Conservation (phyloP, 164 flowering plant species). For the Hamamelis virginiana region DNA sequence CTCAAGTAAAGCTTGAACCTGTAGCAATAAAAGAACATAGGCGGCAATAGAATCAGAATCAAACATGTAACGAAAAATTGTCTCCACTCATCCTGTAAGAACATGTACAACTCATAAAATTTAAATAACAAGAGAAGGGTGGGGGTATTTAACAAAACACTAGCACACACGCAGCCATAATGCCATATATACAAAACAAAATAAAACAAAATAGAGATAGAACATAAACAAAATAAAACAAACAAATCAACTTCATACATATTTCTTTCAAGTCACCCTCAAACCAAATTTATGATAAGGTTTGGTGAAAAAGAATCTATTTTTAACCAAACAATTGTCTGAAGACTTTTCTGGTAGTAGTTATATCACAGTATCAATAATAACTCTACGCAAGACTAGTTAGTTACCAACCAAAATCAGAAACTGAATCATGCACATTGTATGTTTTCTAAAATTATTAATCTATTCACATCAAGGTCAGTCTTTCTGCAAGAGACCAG, state of each 20-base stretch:
- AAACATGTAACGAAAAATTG: neutral
- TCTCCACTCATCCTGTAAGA: neutral
- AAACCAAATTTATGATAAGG: neutral
- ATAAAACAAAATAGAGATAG: neutral
- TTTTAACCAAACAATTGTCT: neutral
- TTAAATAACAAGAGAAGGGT: neutral
- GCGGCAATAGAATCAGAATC: neutral
- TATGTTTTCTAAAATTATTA: neutral
- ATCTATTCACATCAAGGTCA: neutral
- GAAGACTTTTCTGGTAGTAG: neutral
- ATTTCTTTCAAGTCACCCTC: neutral
- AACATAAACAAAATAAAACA: constrained; percentile 1
- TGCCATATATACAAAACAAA: too few species aligned
- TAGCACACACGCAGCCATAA: too few species aligned
- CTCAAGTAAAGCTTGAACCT: constrained; percentile 88
- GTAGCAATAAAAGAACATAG: constrained; percentile 14
- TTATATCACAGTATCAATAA: neutral
- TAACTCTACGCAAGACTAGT: neutral
- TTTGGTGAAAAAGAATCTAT: neutral
- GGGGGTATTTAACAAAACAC: neutral
- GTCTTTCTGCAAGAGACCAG: neutral
- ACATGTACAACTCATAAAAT: neutral
- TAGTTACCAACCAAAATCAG: neutral
- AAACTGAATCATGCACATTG: neutral
- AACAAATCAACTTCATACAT: neutral